Percentiles rank a stretch among this genome's conserved stretches.
Evolutionary conservation across 257 asterid genomes (phyloP).

Genomic region (Scutellaria baicalensis): DNA sequence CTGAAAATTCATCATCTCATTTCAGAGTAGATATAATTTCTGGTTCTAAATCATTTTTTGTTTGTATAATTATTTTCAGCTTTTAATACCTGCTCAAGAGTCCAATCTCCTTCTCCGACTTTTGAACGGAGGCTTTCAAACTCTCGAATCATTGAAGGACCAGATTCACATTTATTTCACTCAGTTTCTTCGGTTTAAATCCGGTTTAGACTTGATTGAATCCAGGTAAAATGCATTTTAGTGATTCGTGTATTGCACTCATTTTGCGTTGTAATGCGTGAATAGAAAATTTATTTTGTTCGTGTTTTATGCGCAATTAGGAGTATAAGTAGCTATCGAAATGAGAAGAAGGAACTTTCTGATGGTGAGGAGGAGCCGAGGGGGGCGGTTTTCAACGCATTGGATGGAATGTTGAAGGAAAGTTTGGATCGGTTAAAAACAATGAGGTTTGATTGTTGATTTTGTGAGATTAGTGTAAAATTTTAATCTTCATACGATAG

Average conservation of each 20-base stretch:
- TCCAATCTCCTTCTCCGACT: constrained; percentile 49
- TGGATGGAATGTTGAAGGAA: constrained; percentile 61
- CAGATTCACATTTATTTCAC: constrained; percentile 29
- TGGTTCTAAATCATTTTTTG: neutral
- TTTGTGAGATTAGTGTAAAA: neutral
- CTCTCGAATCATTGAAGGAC: constrained; percentile 50
- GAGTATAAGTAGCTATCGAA: constrained; percentile 8
- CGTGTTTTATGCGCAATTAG: constrained; percentile 9
- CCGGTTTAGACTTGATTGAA: constrained; percentile 22
- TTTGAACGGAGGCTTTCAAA: constrained; percentile 47
- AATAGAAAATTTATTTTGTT: neutral
- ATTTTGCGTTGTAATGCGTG: neutral
- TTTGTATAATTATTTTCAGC: constrained; percentile 28
- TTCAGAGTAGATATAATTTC: neutral
- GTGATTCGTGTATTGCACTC: neutral
- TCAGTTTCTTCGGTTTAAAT: constrained; percentile 30
- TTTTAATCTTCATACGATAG: neutral
- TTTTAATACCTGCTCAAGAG: constrained; percentile 46
- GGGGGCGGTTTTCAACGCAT: constrained; percentile 59
- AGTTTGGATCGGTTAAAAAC: constrained; percentile 72
- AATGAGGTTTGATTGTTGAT: constrained; percentile 51
- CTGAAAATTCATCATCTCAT: neutral
- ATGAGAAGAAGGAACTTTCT: constrained; percentile 33
- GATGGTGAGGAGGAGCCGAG: constrained; percentile 38
- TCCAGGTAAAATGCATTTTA: constrained; percentile 30